A percentile compares a stretch with the other conserved stretches of the same genome.
Conservation (phyloP, 139 green algal species). For the Monoraphidium neglectum region DNA sequence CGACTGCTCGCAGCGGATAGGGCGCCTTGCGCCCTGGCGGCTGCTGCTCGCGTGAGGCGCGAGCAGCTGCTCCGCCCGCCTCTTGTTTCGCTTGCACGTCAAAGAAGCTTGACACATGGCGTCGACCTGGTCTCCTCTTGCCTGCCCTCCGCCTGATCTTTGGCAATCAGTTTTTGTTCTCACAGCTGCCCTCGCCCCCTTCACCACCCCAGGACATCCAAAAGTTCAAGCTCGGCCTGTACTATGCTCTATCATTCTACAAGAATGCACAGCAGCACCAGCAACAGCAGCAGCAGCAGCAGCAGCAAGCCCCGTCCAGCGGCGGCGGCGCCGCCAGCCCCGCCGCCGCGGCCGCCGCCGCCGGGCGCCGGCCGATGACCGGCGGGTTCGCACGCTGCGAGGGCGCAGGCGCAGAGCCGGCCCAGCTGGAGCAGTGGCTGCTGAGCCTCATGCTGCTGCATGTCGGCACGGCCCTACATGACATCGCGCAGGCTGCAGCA, state of each 20-base stretch:
- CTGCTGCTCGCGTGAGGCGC: too few species aligned
- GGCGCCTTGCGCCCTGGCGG: too few species aligned
- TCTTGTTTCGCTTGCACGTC: too few species aligned
- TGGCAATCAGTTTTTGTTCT: too few species aligned
- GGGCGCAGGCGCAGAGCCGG: constrained; percentile 28
- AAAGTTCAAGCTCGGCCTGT: constrained; percentile 48
- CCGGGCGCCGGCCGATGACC: not conserved
- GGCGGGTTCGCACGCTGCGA: constrained; percentile 25
- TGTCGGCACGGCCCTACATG: constrained; percentile 21
- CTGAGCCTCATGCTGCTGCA: constrained; percentile 42
- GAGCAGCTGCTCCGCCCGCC: too few species aligned
- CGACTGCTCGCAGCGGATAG: too few species aligned
- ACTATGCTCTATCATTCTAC: constrained; percentile 47
- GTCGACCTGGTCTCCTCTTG: too few species aligned
- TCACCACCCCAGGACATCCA: constrained; percentile 28
- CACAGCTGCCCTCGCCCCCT: too few species aligned
- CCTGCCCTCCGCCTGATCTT: too few species aligned
- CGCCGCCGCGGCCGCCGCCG: not conserved
- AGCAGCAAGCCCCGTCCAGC: not conserved
- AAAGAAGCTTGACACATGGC: too few species aligned
- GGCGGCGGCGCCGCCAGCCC: not conserved
- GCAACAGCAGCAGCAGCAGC: constrained; percentile 15
- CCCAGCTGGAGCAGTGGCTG: constrained; percentile 48
- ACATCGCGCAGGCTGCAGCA: not conserved
- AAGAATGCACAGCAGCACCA: constrained; percentile 7